Base-by-base conservation (phyloP, 148 eudicot species). In the Nepenthes mirabilis region DNA sequence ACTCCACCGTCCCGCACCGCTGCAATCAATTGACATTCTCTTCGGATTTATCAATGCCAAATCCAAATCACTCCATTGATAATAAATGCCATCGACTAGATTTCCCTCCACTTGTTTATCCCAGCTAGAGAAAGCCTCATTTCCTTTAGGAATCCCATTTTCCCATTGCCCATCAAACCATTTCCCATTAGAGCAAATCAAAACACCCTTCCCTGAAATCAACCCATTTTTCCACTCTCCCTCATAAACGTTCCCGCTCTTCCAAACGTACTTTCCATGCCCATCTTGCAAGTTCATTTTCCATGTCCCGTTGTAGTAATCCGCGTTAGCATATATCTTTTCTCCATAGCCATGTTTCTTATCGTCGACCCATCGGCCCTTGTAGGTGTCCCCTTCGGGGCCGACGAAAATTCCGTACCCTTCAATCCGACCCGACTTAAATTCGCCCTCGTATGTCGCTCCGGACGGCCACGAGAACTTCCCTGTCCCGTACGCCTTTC, bases 201-300 rank as follows among this genome's bases (percentile, higher is more conserved):
- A 52, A 45, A 78, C 65, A 8, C 97, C 97, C 43, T 83, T 74
- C 0, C 97, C 97, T 48, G 53, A 68, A 59, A 91, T 88, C 43
- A 76, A 70, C 9, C 95, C 93, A 53, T 65, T 72, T 3, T 62
- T 71, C 97, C 97, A 91, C 36, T 85, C 90, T 0, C 97, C 97
- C 0, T 63, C 45, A 34, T 87, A 91, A 65, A 71, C 81, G 58
- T 81, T 88, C 45, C 97, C 97, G 52, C 88, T 85, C 54, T 50
- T 85, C 97, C 97, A 91, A 2, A 78, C 73, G 43, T 91, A 91
- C 56, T 70, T 70, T 1, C 97, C 97, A 11, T 72, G 64, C 2
- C 97, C 97, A 11, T 91, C 93, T 54, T 79, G 90, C 11, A 82
- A 56, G 57, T 85, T 81, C 57, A 78, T 56, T 52, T 56, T 62